A percentile compares a stretch with the other conserved stretches of the same genome.
These are phyloP conservation scores for Phlyctochytrium planicorne DNA, from an alignment of 192 early-diverging fungal species.

Conservation along the genomic window DNA sequence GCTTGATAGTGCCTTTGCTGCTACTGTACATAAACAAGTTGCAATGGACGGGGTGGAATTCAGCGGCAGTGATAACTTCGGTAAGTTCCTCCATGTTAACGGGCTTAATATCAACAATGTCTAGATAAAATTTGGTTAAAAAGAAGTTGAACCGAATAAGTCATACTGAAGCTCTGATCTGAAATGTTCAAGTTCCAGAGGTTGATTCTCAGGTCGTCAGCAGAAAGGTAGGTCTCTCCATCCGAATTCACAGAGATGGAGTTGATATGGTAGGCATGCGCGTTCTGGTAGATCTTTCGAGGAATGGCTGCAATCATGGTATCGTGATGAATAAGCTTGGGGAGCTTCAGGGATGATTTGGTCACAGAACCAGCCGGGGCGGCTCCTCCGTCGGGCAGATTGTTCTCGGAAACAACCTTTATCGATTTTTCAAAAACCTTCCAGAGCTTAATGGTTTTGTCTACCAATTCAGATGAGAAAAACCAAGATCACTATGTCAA, in stretches of 20 bases:
- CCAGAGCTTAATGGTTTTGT: slow-evolving; percentile 99
- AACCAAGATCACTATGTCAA: slow-evolving; percentile 7
- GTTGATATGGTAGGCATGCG: slow-evolving; percentile 99
- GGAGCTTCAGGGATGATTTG: slow-evolving; percentile 63
- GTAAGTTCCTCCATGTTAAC: slow-evolving; percentile 99
- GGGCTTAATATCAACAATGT: slow-evolving; percentile 99
- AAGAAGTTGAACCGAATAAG: neutral
- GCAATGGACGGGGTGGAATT: slow-evolving; percentile 95
- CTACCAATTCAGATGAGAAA: slow-evolving; percentile 44
- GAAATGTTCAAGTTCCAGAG: slow-evolving; percentile 97
- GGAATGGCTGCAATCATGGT: slow-evolving; percentile 95
- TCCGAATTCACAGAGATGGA: slow-evolving; percentile 99
- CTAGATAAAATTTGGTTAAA: no score
- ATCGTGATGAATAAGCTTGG: slow-evolving; percentile 90
- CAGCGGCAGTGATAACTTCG: slow-evolving; percentile 97
- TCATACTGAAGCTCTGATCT: slow-evolving; percentile 92
- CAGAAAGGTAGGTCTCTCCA: slow-evolving; percentile 95
- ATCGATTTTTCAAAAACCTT: slow-evolving; percentile 98
- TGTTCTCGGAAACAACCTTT: slow-evolving; percentile 92
- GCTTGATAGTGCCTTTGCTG: slow-evolving; percentile 96
- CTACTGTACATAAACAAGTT: slow-evolving; percentile 98
- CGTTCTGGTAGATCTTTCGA: slow-evolving; percentile 94
- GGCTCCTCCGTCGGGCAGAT: slow-evolving; percentile 58
- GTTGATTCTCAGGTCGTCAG: slow-evolving; percentile 98
- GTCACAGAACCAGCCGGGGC: neutral